Conservation (phyloP, 495 filamentous ascomycete species). For the Tuber indicum region DNA sequence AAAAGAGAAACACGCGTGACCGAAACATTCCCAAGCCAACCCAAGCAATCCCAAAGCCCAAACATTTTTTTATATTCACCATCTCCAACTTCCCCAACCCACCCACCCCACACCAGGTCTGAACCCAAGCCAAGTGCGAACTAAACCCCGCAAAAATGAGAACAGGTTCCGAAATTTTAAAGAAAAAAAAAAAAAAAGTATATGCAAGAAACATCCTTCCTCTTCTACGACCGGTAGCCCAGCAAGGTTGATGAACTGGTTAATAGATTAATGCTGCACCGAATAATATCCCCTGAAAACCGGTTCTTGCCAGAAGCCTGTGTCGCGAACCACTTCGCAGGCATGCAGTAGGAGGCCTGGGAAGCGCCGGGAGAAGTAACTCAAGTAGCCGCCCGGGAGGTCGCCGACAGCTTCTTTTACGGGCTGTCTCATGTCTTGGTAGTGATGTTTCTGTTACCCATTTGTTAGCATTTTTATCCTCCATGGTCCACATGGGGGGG, state of each 20-base stretch:
- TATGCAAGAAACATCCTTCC: slow-evolving; percentile 20
- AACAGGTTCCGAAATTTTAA: slow-evolving; percentile 3
- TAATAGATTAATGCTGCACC: not conserved
- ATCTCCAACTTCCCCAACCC: slow-evolving; percentile 8
- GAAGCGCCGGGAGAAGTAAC: slow-evolving; percentile 77
- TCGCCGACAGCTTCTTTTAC: slow-evolving; percentile 74
- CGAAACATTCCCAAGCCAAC: not conserved
- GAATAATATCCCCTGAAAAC: slow-evolving; percentile 24
- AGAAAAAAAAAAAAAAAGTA: slow-evolving; percentile 16
- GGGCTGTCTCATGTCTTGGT: slow-evolving; percentile 76
- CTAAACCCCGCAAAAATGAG: not conserved
- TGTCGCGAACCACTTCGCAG: slow-evolving; percentile 33
- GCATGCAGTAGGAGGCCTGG: slow-evolving; percentile 65
- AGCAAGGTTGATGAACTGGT: not conserved
- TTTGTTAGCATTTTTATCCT: slow-evolving; percentile 7
- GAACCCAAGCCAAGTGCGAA: not conserved
- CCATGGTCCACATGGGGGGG: not conserved
- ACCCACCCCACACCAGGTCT: not conserved
- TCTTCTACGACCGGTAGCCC: not conserved
- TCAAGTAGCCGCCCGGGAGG: slow-evolving; percentile 75
- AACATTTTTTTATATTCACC: slow-evolving; percentile 13
- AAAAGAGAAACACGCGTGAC: slow-evolving; percentile 13
- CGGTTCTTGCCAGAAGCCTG: slow-evolving; percentile 34
- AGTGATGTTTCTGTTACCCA: slow-evolving; percentile 60
- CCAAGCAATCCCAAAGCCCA: slow-evolving; percentile 13